phyloP scores from a whole-genome alignment of 352 stramenopile species.

The Globisporangium nunn region DNA sequence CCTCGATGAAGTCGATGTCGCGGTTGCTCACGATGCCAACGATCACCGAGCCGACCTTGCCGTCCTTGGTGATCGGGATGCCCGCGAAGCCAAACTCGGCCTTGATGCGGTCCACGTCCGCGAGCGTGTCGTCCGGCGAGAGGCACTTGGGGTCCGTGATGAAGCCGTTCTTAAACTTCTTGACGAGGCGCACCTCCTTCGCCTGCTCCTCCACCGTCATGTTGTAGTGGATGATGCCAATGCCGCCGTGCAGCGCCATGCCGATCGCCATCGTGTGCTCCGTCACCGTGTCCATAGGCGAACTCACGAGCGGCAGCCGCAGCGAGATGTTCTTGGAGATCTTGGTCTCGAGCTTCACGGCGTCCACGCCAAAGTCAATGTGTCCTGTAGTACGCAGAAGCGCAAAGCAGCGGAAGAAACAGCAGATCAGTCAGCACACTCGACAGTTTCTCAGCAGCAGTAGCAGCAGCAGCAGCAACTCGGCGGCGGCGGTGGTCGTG shows the following conservation, averaged over 20 bases:
- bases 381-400: slow-evolving; percentile 39
- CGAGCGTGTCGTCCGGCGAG: slow-evolving; percentile 93
- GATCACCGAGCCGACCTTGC: slow-evolving; percentile 96
- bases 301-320: slow-evolving; percentile 94
- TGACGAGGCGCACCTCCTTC: slow-evolving; percentile 91
- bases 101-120: slow-evolving; percentile 95
- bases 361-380: slow-evolving; percentile 91
- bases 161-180: slow-evolving; percentile 99
- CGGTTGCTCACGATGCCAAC: slow-evolving; percentile 98
- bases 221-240: slow-evolving; percentile 99
- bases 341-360: slow-evolving; percentile 94
- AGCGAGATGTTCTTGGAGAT: slow-evolving; percentile 94
- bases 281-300: slow-evolving; percentile 99
- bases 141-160: slow-evolving; percentile 98
- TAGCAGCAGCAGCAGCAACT: not conserved
- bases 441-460: not conserved
- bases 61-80: slow-evolving; percentile 98
- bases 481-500: too few relatives aligned
- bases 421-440: not conserved
- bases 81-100: slow-evolving; percentile 95
- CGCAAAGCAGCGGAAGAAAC: not conserved
- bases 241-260: slow-evolving; percentile 98
- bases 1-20: slow-evolving; percentile 98
- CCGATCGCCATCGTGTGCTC: slow-evolving; percentile 99
- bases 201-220: slow-evolving; percentile 97